phyloP scores from a whole-genome alignment of 2,329 filamentous ascomycete species.

The Neonectria punicea region DNA sequence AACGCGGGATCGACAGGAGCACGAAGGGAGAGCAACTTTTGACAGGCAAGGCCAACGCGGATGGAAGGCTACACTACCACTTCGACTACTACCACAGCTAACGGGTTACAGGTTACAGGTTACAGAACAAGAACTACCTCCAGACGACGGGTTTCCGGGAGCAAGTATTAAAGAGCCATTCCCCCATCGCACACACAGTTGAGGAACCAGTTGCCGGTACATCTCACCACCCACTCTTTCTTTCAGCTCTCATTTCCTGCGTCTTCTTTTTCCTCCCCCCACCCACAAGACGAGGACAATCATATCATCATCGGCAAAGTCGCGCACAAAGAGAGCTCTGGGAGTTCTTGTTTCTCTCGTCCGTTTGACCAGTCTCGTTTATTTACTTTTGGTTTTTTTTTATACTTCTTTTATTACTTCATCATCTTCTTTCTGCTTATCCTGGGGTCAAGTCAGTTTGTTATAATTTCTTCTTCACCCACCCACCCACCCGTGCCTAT shows the following conservation, averaged over 20 bases:
- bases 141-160: background rate
- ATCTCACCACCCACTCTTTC: background rate
- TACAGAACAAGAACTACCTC: background rate
- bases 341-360: background rate
- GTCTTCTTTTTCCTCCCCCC: background rate
- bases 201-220: background rate
- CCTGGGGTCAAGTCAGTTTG: background rate
- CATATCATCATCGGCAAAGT: background rate
- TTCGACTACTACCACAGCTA: background rate
- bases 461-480: background rate
- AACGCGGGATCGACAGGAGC: conserved; percentile 26
- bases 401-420: background rate
- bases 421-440: background rate
- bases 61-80: background rate
- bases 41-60: background rate
- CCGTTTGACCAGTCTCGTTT: background rate
- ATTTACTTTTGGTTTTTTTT: background rate
- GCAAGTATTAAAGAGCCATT: background rate
- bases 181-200: background rate
- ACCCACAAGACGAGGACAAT: background rate
- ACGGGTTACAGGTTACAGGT: background rate
- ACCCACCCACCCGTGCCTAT: background rate
- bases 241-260: background rate
- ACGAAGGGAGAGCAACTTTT: conserved; percentile 4
- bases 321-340: background rate